Base-by-base conservation (phyloP, 257 asterid genomes). In the Dorcoceras hygrometricum region DNA sequence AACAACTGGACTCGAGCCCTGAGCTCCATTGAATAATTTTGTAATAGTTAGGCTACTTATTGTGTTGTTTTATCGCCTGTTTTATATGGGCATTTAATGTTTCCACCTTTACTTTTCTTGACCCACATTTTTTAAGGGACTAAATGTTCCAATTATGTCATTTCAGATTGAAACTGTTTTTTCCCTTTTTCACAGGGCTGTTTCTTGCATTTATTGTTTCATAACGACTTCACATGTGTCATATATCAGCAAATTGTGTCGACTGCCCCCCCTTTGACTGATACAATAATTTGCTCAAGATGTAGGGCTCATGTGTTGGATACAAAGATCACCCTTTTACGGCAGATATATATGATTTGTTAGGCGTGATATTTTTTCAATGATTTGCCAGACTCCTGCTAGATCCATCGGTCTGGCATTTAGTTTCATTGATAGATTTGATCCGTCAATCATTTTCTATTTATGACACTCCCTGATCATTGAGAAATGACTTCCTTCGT, bases 101-200 rank as follows among this genome's bases (percentile, higher is more conserved):
- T 59, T 73, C 28, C 34, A 63, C 81, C 81, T 73, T 79, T 75
- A 34, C 80, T 75, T 76, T 70, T 70, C 24, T 69, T 57, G 80
- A 73, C 80, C 81, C 89, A 81, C 90, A 72, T 63, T 62, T 83
- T 83, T 81, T 75, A 58, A 79, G 80, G 23, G 80, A 36, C 34
- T 57, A 69, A 53, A 59, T 6, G 61, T 65, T 51, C 64, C n/a
- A n/a, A n/a, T 62, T 68, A 76, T 60, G 58, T 70, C 62, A 56
- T 56, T 60, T 66, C 48, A 63, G 54, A 34, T 76, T 61, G 83
- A 56, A 64, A 76, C 87, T 84, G 89, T 76, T 78, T 32, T 78
- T 87, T 80, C 81, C 95, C 88, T 73, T 63, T 63, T 74, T 72
- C 77, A 77, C 67, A 80, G 92, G 89, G 81, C 71, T 71, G 31